phyloP scores from a whole-genome alignment of 768 basidiomycete species.

The Naganishia kalamii region DNA sequence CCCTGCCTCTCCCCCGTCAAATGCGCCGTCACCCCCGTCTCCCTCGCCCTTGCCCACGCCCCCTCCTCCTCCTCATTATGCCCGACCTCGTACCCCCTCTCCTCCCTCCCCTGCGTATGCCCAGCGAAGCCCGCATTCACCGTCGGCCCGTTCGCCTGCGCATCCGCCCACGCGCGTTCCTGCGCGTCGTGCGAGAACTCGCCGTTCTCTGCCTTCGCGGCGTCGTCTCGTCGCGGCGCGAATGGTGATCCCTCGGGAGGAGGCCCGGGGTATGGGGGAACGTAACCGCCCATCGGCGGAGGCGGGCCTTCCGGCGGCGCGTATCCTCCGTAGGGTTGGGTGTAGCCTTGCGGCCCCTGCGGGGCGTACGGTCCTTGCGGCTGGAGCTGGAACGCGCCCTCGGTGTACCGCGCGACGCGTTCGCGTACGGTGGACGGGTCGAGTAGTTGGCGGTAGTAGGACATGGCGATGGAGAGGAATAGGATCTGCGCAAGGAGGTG shows the following conservation, averaged over 20 bases:
- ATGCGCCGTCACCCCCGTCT: conserved; percentile 38
- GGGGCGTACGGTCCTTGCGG: conserved; percentile 25
- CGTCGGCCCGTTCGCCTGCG: conserved; percentile 33
- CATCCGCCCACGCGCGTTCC: conserved; percentile 24
- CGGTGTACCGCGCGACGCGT: conserved; percentile 15
- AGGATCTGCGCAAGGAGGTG: conserved; percentile 43
- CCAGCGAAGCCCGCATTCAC: conserved; percentile 21
- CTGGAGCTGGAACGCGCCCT: conserved; percentile 21
- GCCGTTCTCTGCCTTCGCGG: not conserved
- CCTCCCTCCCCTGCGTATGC: conserved; percentile 6
- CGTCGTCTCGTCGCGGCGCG: conserved; percentile 8
- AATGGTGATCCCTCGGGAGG: conserved; percentile 23
- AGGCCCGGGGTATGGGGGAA: conserved; percentile 45
- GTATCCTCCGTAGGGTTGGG: conserved; percentile 19
- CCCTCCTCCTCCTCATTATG: conserved; percentile 41
- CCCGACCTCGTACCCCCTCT: conserved; percentile 26
- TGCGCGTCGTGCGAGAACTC: conserved; percentile 16
- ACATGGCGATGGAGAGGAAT: conserved; percentile 62
- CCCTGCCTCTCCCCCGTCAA: conserved; percentile 27
- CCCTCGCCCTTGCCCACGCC: conserved; percentile 42
- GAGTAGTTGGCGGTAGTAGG: conserved; percentile 67
- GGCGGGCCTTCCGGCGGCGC: conserved; percentile 27
- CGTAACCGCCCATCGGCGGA: conserved; percentile 39
- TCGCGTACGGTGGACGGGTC: conserved; percentile 56
- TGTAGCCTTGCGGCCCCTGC: conserved; percentile 18